Base-by-base conservation (phyloP, 2,329 filamentous ascomycete genomes). In the Rachicladosporium sp. region DNA sequence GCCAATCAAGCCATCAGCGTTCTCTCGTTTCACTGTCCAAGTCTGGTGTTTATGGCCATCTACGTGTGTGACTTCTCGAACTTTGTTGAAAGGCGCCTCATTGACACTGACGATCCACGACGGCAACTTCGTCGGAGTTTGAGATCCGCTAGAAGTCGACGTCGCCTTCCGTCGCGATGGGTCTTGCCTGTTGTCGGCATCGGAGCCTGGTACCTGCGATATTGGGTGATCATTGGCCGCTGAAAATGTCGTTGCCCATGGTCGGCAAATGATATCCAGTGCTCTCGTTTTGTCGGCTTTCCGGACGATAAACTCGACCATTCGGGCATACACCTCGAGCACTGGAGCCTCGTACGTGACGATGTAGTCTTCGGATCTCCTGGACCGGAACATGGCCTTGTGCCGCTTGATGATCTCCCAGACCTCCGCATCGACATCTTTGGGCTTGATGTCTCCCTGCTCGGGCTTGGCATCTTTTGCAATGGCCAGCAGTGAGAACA, bases 1-100 rank as follows among this genome's bases (percentile, higher is more conserved):
- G 21, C 36, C 33, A n/a, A 38, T 19, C 29, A 38, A 38, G 10
- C 12, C 29, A 11, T 38, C 36, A n/a, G 29, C 36, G 11, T 15
- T 19, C n/a, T 33, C 29, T 10, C 36, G 36, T 15, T 12, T 33
- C 36, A 32, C 4, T 32, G 31, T 12, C 31, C 15, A 33, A 12
- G 31, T 33, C 11, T 33, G 31, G 13, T 15, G 6, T 33, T 15
- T 6, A 5, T 33, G 4, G 6, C 31, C 31, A 33, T 6, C 31
- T 10, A 33, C 11, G 6, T 11, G 31, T 12, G 31, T 33, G n/a
- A n/a, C 23, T 2, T 27, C 23, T 8, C 23, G 23, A 27, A 27
- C 5, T 27, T 8, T 27, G 6, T 27, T 4, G 7, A 27, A 27
- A 6, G 23, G 23, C 23, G 23, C 23, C 23, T 27, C 8, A 7